Base-by-base conservation (phyloP, 139 green algal genomes). In the Tetraselmis striata region DNA sequence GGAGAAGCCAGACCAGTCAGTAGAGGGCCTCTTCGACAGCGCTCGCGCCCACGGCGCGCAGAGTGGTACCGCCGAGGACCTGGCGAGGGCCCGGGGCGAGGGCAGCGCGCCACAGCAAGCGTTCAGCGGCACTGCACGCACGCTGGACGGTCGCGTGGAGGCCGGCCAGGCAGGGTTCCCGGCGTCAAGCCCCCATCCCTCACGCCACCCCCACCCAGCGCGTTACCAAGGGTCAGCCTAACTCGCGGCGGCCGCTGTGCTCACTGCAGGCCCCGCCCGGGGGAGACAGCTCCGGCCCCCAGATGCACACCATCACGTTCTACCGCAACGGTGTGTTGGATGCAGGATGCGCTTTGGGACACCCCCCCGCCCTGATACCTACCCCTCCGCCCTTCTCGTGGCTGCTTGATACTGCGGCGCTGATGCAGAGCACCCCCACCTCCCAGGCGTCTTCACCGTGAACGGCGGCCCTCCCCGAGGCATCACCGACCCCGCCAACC, bases 261-360 rank as follows among this genome's bases (percentile, higher is more conserved):
- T 32, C 0, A 30, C 77, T 29, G 59, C 59, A 30, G 31, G 77
- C 26, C 1, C 59, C 30, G 59, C 30, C 76, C 76, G 78, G 30
- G 76, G 79, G 45, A 25, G 28, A 23, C 29, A 2, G 1, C 75
- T 59, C 31, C 25, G 84, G 79, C 0, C 80, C 86, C 0, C 67
- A 59, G 5, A 85, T 86, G n/a, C 90, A 94, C 59, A 92, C 91
- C 23, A 94, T 98, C 75, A 92, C 89, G n/a, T 98, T 98, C 75
- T 97, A 95, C 81, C 80, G 79, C 28, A 93, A 97, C 59, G 88
- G 88, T 32, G 77, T 96, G 29, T n/a, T n/a, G 2, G 59, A 2
- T 28, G 30, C 32, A 31, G 28, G 28, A 31, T 32, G 22, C 29
- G 23, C 22, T 32, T 27, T 32, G 79, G 80, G 29, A n/a, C n/a